Evolutionary conservation across 2,329 filamentous ascomycete genomes (phyloP).

Genomic region (Diaporthe vaccinii): DNA sequence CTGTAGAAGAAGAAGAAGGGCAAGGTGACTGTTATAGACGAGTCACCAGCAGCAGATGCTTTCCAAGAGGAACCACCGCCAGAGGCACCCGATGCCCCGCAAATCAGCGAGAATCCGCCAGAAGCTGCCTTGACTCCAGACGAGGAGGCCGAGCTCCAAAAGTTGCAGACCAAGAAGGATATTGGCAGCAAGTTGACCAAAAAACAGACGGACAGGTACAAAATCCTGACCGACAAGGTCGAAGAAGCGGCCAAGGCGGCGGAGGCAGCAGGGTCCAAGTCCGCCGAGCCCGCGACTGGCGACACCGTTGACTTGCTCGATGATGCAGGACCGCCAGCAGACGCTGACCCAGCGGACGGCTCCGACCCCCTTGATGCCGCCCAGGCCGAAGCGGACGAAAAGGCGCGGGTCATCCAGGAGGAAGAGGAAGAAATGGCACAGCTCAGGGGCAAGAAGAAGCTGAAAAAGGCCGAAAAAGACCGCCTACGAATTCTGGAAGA

Average conservation of each 20-base stretch:
- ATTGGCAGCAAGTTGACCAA: conserved; percentile 27
- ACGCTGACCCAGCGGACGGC: not conserved
- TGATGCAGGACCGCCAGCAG: not conserved
- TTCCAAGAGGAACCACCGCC: conserved; percentile 27
- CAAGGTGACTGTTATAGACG: conserved; percentile 41
- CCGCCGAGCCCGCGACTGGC: not conserved
- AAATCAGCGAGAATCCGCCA: conserved; percentile 6
- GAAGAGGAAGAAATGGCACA: conserved; percentile 39
- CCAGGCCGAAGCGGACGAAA: conserved; percentile 37
- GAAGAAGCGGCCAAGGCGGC: conserved; percentile 33
- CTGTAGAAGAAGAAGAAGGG: conserved; percentile 48
- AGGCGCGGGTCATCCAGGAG: conserved; percentile 28
- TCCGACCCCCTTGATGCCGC: conserved; percentile 14
- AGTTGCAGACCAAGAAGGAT: conserved; percentile 37
- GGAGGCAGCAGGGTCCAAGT: conserved; percentile 11
- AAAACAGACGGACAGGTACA: conserved; percentile 35
- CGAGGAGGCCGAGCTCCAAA: conserved; percentile 51
- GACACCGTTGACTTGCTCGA: conserved; percentile 2
- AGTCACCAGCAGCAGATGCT: conserved; percentile 37
- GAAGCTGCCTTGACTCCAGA: conserved; percentile 41
- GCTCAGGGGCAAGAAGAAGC: conserved; percentile 33
- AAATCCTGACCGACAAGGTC: conserved; percentile 34
- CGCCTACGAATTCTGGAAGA: conserved; percentile 31
- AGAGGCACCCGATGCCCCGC: conserved; percentile 4
- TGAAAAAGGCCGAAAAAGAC: conserved; percentile 33